phyloP scores from a whole-genome alignment of 805 yeast species.

The Metschnikowia drakensbergensis region DNA sequence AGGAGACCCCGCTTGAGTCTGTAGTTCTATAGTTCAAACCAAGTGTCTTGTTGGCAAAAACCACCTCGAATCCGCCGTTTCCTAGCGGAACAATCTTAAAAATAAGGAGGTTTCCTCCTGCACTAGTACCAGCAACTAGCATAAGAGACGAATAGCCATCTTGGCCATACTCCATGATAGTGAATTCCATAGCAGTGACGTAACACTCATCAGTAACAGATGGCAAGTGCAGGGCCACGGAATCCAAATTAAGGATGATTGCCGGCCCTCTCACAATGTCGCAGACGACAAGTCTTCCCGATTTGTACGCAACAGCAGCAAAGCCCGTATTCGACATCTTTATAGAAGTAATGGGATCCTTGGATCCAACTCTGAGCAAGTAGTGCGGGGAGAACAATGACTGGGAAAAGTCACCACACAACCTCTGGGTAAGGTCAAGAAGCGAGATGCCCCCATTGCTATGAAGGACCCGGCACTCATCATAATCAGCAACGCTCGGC shows the following conservation, averaged over 20 bases:
- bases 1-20: conserved; percentile 47
- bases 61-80: conserved; percentile 57
- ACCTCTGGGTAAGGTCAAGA: conserved; percentile 51
- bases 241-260: conserved; percentile 45
- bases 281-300: conserved; percentile 70
- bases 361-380: conserved; percentile 22
- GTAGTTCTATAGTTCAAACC: conserved; percentile 33
- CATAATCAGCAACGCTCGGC: conserved; percentile 20
- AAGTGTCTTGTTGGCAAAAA: conserved; percentile 42
- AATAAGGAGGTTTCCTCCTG: conserved; percentile 62
- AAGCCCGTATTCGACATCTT: conserved; percentile 76
- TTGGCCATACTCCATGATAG: conserved; percentile 63
- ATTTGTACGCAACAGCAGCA: conserved; percentile 71
- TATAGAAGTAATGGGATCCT: conserved; percentile 51
- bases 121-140: conserved; percentile 70
- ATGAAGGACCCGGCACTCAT: conserved; percentile 29
- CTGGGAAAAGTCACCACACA: conserved; percentile 39
- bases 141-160: conserved; percentile 72
- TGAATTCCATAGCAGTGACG: conserved; percentile 66
- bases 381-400: conserved; percentile 32
- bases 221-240: conserved; percentile 27
- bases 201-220: conserved; percentile 29
- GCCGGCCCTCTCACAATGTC: conserved; percentile 78
- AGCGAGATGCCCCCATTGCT: conserved; percentile 33
- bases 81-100: conserved; percentile 63